Conservation (phyloP, 495 filamentous ascomycete genomes). For the Penicillium paradoxum region DNA sequence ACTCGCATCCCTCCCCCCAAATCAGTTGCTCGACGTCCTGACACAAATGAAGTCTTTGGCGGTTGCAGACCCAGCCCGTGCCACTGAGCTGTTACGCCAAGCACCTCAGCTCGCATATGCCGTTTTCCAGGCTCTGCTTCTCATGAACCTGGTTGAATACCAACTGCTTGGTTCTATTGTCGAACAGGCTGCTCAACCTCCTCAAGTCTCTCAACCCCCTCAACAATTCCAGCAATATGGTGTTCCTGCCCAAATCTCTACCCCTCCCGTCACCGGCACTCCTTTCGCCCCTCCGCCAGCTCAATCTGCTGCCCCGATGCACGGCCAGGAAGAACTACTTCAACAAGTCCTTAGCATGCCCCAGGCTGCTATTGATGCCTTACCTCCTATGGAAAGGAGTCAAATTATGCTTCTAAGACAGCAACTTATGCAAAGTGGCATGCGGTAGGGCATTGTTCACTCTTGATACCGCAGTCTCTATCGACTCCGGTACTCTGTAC, state of each 20-base stretch:
- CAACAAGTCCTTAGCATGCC: slow-evolving; percentile 71
- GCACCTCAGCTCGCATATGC: slow-evolving; percentile 94
- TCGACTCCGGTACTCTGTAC: background rate
- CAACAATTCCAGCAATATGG: slow-evolving; percentile 34
- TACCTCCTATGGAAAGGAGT: slow-evolving; percentile 65
- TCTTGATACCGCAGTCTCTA: background rate
- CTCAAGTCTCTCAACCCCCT: slow-evolving; percentile 27
- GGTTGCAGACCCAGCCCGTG: slow-evolving; percentile 72
- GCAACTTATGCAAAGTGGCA: slow-evolving; percentile 46
- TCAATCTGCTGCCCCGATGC: slow-evolving; percentile 41
- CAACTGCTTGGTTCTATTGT: slow-evolving; percentile 52
- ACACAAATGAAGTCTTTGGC: slow-evolving; percentile 90
- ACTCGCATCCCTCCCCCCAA: slow-evolving; percentile 73
- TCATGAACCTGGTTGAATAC: slow-evolving; percentile 87
- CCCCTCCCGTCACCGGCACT: slow-evolving; percentile 54
- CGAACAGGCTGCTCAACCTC: slow-evolving; percentile 46
- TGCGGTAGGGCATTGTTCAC: slow-evolving; percentile 25
- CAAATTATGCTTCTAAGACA: slow-evolving; percentile 71
- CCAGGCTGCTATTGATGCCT: slow-evolving; percentile 65
- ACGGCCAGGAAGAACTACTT: slow-evolving; percentile 62
- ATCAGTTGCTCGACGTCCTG: slow-evolving; percentile 90
- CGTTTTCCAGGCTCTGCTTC: slow-evolving; percentile 88
- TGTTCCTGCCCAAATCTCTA: slow-evolving; percentile 44
- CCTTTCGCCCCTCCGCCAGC: slow-evolving; percentile 48
- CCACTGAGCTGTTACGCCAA: slow-evolving; percentile 79